Percentiles rank a stretch among this genome's conserved stretches.
These are phyloP conservation scores for Aspergillus persii DNA, from an alignment of 2,329 filamentous ascomycete genomes.

Conservation along the genomic window DNA sequence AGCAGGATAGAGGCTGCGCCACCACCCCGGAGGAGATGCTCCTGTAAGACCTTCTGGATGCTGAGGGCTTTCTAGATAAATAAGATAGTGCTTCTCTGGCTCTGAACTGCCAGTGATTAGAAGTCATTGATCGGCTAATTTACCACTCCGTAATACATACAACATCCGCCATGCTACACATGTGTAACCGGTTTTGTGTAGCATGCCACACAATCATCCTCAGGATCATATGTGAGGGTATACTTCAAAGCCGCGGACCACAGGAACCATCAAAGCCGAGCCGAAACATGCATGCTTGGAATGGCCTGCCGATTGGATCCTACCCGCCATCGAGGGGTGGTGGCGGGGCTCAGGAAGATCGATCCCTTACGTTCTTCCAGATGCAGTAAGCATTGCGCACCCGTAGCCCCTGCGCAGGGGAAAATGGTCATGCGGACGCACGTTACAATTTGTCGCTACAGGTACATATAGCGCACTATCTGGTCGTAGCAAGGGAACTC, in stretches of 20 bases:
- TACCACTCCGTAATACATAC: background rate
- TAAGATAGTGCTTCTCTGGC: background rate
- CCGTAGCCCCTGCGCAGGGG: background rate
- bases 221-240: background rate
- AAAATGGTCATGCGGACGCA: background rate
- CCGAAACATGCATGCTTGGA: background rate
- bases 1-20: slow-evolving; percentile 40
- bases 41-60: slow-evolving; percentile 32
- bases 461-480: background rate
- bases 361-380: slow-evolving; percentile 8
- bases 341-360: slow-evolving; percentile 6
- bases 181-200: background rate
- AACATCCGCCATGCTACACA: background rate
- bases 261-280: background rate
- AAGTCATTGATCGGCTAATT: too few species aligned
- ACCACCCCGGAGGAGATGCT: slow-evolving; percentile 37
- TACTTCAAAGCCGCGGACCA: background rate
- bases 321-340: background rate
- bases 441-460: background rate
- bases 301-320: background rate
- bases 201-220: background rate
- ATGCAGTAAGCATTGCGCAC: background rate
- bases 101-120: background rate
- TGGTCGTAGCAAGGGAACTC: background rate
- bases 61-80: background rate